Evolutionary conservation across 805 yeast genomes (phyloP).

Genomic region (Wickerhamiella brachini): DNA sequence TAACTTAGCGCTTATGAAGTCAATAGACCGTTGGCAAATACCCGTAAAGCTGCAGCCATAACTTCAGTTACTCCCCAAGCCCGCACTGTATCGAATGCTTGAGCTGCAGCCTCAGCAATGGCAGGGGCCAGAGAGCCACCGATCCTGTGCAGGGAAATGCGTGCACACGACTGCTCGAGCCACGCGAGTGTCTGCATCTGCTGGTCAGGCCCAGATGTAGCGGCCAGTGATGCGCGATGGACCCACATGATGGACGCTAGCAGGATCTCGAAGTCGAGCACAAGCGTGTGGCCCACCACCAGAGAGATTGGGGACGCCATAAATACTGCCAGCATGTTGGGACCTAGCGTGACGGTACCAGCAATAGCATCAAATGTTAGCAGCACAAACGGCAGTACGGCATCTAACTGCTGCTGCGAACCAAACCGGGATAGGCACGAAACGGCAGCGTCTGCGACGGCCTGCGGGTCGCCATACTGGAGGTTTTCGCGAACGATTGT

Average conservation of each 20-base stretch:
- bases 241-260: conserved; percentile 20
- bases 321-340: conserved; percentile 14
- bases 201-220: neutral
- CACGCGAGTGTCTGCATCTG: conserved; percentile 4
- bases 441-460: conserved; percentile 9
- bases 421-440: conserved; percentile 1
- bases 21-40: conserved; percentile 9
- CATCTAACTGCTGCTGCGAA: conserved; percentile 3
- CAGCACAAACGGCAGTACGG: conserved; percentile 12
- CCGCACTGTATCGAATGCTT: conserved; percentile 16
- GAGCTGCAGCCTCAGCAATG: conserved; percentile 19
- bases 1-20: neutral
- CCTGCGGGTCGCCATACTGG: conserved; percentile 5
- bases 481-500: conserved; percentile 5
- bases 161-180: conserved; percentile 14
- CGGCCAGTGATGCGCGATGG: conserved; percentile 8
- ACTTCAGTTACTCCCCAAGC: conserved; percentile 20
- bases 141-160: conserved; percentile 13
- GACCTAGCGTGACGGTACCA: conserved; percentile 17
- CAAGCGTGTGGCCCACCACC: conserved; percentile 13
- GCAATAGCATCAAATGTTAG: conserved; percentile 18
- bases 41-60: conserved; percentile 14
- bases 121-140: conserved; percentile 17
- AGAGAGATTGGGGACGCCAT: conserved; percentile 14
- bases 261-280: conserved; percentile 17